Base-by-base conservation (phyloP, 192 early-diverging fungal genomes). In the Coemansia sp. region DNA sequence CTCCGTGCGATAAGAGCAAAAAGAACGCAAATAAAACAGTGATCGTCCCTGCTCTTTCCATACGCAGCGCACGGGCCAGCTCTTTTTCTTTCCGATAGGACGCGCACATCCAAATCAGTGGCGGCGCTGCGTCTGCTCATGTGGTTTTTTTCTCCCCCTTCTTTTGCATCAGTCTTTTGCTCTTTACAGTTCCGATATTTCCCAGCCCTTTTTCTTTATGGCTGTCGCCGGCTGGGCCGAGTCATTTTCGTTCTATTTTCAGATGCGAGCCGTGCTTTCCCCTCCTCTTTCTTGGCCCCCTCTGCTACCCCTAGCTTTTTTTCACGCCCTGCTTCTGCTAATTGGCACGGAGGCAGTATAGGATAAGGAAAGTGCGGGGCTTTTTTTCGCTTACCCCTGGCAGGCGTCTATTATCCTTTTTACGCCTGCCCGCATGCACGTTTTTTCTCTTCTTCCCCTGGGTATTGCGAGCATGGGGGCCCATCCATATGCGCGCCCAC, bases 171-270 rank as follows among this genome's bases (percentile, higher is more conserved):
- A n/a, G 1, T 22, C 19, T 18, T 7, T 8, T 7, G 47, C 6
- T 9, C 39, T 42, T 42, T 42, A 42, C n/a, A 34, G 48, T 56
- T 46, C 59, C 65, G 51, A 59, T 60, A 27, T 54, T 58, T 67
- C 61, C 28, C 50, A 55, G 49, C 20, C 49, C 1, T 27, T 27
- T 23, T 14, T 27, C 22, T 27, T 51, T 23, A 25, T 13, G 25
- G 49, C 8, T 20, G 19, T 18, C n/a, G n/a, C n/a, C n/a, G 19
- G 18, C 9, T 34, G 47, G 47, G 47, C 25, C 49, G 24, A 18
- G 6, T n/a, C 47, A n/a, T n/a, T 18, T 42, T 51, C 24, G 24
- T 51, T 51, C 49, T 42, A 42, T 42, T 42, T 42, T 42, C 39
- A 51, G 22, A 7, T 25, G 49, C 20, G 49, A 51, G 49, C 39